Percentiles rank a stretch among this genome's conserved stretches.
These are phyloP conservation scores for Claviceps lovelessii DNA, from an alignment of 2,329 filamentous ascomycete species.

Conservation along the genomic window DNA sequence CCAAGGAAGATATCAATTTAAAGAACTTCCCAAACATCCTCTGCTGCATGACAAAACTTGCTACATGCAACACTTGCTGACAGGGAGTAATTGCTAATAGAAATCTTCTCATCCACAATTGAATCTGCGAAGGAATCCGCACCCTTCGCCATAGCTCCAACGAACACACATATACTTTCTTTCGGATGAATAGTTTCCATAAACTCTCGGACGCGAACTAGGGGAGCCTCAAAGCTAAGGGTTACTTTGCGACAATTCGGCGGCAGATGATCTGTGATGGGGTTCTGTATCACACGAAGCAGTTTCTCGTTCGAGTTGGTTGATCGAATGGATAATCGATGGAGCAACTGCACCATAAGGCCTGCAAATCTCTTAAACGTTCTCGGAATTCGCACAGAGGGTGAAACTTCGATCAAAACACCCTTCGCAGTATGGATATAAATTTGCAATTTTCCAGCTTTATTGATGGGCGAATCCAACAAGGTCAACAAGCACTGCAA, in stretches of 20 bases:
- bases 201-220: slow-evolving; percentile 81
- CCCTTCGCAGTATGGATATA: slow-evolving; percentile 98
- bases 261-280: slow-evolving; percentile 90
- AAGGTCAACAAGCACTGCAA: slow-evolving; percentile 84
- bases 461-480: slow-evolving; percentile 96
- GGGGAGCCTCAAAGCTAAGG: slow-evolving; percentile 79
- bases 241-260: slow-evolving; percentile 97
- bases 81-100: slow-evolving; percentile 94
- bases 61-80: slow-evolving; percentile 97
- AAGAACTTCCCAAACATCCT: slow-evolving; percentile 90
- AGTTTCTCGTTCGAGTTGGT: slow-evolving; percentile 97
- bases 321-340: slow-evolving; percentile 88
- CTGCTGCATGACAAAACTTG: slow-evolving; percentile 97
- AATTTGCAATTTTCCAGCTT: slow-evolving; percentile 92
- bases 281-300: slow-evolving; percentile 92
- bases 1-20: slow-evolving; percentile 30
- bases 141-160: slow-evolving; percentile 97
- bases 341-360: slow-evolving; percentile 94
- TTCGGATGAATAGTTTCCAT: slow-evolving; percentile 62
- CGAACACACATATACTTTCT: slow-evolving; percentile 94
- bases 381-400: slow-evolving; percentile 91
- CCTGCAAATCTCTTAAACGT: slow-evolving; percentile 98
- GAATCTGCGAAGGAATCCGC: slow-evolving; percentile 88
- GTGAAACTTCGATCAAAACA: slow-evolving; percentile 92
- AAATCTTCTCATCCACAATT: slow-evolving; percentile 92